Percentiles rank a stretch among this genome's conserved stretches.
These are phyloP conservation scores for Penicillium chermesinum DNA, from an alignment of 495 filamentous ascomycete genomes.

Conservation along the genomic window DNA sequence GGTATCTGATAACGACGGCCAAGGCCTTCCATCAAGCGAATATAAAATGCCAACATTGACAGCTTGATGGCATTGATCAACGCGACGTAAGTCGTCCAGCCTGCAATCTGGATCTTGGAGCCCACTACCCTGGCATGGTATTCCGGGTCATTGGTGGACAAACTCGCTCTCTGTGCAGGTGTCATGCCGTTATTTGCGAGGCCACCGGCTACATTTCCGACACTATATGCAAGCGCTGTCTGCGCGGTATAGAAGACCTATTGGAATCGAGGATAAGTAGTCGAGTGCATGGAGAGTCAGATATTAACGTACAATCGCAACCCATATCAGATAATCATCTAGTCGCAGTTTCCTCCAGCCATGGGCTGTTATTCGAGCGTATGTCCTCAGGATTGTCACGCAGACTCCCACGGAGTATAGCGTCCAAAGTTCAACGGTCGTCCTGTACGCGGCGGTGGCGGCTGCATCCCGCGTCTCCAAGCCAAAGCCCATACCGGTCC, in stretches of 20 bases:
- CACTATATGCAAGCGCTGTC: conserved; percentile 30
- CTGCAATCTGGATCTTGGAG: conserved; percentile 50
- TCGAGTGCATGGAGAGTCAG: neutral
- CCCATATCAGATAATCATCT: conserved; percentile 52
- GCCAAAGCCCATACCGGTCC: conserved; percentile 3
- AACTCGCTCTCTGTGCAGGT: conserved; percentile 32
- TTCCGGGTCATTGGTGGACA: conserved; percentile 32
- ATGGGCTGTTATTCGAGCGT: no score
- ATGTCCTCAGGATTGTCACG: conserved; percentile 39
- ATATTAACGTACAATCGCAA: conserved; percentile 38
- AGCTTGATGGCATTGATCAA: conserved; percentile 49
- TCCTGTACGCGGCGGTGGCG: conserved; percentile 27
- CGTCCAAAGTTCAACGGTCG: conserved; percentile 42
- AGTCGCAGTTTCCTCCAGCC: conserved; percentile 36
- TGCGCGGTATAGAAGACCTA: conserved; percentile 35
- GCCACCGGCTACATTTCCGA: conserved; percentile 31
- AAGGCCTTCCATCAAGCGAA: conserved; percentile 46
- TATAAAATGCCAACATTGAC: conserved; percentile 49
- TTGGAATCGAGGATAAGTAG: conserved; percentile 7
- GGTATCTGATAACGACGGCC: conserved; percentile 33
- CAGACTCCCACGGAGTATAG: conserved; percentile 41
- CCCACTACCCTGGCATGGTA: conserved; percentile 40
- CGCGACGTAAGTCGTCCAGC: conserved; percentile 50
- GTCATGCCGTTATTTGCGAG: conserved; percentile 51
- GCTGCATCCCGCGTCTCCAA: conserved; percentile 22